Percentiles rank a stretch among this genome's conserved stretches.
These are phyloP conservation scores for Melanomma pulvis-pyrius DNA, from an alignment of 495 filamentous ascomycete species.

Conservation along the genomic window DNA sequence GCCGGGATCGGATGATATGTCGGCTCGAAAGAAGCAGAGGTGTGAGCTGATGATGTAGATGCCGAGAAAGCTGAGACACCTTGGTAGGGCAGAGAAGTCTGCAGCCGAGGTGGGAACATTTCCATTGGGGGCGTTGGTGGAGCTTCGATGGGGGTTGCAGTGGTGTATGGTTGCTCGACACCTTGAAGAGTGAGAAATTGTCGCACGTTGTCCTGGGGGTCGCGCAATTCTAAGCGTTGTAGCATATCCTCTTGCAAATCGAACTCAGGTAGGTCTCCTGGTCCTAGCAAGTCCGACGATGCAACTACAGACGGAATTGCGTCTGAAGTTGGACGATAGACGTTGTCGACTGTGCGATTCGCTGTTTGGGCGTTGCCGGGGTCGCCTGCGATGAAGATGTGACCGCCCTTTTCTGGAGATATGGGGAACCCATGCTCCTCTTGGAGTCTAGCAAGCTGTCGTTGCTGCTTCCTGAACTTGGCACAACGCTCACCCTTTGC, in stretches of 20 bases:
- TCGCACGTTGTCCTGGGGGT: slow-evolving; percentile 89
- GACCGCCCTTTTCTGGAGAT: slow-evolving; percentile 55
- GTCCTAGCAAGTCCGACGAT: slow-evolving; percentile 85
- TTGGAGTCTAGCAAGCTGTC: slow-evolving; percentile 66
- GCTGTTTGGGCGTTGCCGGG: slow-evolving; percentile 71
- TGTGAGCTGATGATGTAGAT: slow-evolving; percentile 32
- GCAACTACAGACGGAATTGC: slow-evolving; percentile 79
- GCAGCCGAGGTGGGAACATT: slow-evolving; percentile 45
- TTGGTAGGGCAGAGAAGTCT: slow-evolving; percentile 18
- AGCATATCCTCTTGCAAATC: slow-evolving; percentile 73
- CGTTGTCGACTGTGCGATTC: slow-evolving; percentile 51
- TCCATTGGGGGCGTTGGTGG: slow-evolving; percentile 42
- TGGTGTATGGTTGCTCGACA: slow-evolving; percentile 51
- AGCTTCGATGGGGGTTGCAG: slow-evolving; percentile 41
- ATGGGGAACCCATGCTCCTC: slow-evolving; percentile 66
- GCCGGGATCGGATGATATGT: slow-evolving; percentile 21
- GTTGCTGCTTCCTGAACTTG: slow-evolving; percentile 76
- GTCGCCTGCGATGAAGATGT: slow-evolving; percentile 68
- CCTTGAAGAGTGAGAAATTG: slow-evolving; percentile 84
- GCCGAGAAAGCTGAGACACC: slow-evolving; percentile 23
- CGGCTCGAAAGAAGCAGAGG: slow-evolving; percentile 23
- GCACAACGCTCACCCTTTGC: slow-evolving; percentile 87
- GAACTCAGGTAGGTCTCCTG: slow-evolving; percentile 60
- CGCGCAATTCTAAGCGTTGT: slow-evolving; percentile 64
- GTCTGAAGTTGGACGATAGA: slow-evolving; percentile 60